These are phyloP conservation scores for Ajuga chamaepitys DNA, from an alignment of 257 asterid species.

Conservation along the genomic window DNA sequence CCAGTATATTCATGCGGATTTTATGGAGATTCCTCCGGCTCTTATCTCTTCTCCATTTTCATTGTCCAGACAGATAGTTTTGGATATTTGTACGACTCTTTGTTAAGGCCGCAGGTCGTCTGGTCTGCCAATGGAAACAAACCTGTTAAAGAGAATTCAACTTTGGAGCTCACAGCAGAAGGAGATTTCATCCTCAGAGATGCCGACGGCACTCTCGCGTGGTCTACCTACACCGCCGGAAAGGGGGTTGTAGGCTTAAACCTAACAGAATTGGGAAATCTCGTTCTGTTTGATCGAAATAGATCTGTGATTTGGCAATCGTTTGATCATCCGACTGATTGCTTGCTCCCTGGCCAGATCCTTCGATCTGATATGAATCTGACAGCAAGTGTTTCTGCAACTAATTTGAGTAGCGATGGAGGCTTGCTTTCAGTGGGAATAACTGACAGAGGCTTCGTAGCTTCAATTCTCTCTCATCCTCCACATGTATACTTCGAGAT, in stretches of 20 bases:
- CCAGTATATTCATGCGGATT: slow-evolving; percentile 36
- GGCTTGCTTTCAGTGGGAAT: slow-evolving; percentile 18
- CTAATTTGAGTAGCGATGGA: slow-evolving; percentile 18
- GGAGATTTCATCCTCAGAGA: slow-evolving; percentile 32
- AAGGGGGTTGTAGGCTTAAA: slow-evolving; percentile 24
- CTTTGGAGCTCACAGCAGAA: slow-evolving; percentile 22
- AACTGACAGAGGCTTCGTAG: slow-evolving; percentile 12
- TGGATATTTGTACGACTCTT: background rate
- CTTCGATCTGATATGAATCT: slow-evolving; percentile 27
- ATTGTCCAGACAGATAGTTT: slow-evolving; percentile 27
- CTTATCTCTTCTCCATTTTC: slow-evolving; percentile 31
- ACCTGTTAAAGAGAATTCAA: slow-evolving; percentile 25
- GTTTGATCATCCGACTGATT: slow-evolving; percentile 32
- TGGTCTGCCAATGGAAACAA: slow-evolving; percentile 42
- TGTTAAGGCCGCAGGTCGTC: slow-evolving; percentile 15
- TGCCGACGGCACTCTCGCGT: slow-evolving; percentile 22
- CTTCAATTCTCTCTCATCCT: slow-evolving; percentile 14
- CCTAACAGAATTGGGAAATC: slow-evolving; percentile 33
- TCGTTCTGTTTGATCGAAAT: slow-evolving; percentile 19
- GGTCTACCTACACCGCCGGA: slow-evolving; percentile 41
- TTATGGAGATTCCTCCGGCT: slow-evolving; percentile 26
- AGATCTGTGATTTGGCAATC: slow-evolving; percentile 37
- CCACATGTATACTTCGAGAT: slow-evolving; percentile 13
- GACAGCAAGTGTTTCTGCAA: slow-evolving; percentile 22
- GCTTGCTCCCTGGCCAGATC: slow-evolving; percentile 30